Conservation (phyloP, 1,284 basidiomycete genomes). For the Cutaneotrichosporon cutaneum region DNA sequence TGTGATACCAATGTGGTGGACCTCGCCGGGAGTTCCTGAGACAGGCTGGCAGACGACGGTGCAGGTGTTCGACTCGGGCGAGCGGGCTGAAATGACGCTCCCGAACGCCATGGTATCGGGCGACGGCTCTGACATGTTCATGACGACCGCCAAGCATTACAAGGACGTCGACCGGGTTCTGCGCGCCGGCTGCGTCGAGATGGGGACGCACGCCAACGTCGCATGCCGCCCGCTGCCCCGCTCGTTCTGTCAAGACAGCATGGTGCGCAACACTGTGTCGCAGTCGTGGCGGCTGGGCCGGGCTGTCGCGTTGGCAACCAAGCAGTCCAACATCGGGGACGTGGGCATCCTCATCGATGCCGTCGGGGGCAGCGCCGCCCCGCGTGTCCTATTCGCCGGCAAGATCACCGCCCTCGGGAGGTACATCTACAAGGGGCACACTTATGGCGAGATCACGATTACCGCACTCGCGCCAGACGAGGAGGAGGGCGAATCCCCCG, state of each 20-base stretch:
- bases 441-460: conserved; percentile 58
- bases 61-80: conserved; percentile 33
- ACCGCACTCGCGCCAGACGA: conserved; percentile 57
- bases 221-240: conserved; percentile 29
- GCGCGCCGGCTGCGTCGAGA: conserved; percentile 36
- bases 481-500: conserved; percentile 36
- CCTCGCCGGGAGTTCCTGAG: conserved; percentile 29
- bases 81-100: conserved; percentile 27
- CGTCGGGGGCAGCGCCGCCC: conserved; percentile 58
- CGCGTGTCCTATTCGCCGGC: conserved; percentile 59
- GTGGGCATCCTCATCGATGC: conserved; percentile 55
- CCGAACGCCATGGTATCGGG: conserved; percentile 34
- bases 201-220: conserved; percentile 38
- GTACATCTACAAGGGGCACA: conserved; percentile 57
- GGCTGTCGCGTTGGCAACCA: conserved; percentile 54
- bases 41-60: conserved; percentile 36
- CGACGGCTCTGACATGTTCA: conserved; percentile 31
- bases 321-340: conserved; percentile 48
- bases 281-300: conserved; percentile 61
- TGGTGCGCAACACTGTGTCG: conserved; percentile 57
- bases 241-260: conserved; percentile 18
- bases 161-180: conserved; percentile 30
- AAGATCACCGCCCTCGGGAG: conserved; percentile 60
- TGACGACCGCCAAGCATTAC: conserved; percentile 34
- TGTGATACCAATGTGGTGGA: conserved; percentile 38